These are phyloP conservation scores for Rhodotorula diobovata DNA, from an alignment of 768 basidiomycete genomes.

Conservation along the genomic window DNA sequence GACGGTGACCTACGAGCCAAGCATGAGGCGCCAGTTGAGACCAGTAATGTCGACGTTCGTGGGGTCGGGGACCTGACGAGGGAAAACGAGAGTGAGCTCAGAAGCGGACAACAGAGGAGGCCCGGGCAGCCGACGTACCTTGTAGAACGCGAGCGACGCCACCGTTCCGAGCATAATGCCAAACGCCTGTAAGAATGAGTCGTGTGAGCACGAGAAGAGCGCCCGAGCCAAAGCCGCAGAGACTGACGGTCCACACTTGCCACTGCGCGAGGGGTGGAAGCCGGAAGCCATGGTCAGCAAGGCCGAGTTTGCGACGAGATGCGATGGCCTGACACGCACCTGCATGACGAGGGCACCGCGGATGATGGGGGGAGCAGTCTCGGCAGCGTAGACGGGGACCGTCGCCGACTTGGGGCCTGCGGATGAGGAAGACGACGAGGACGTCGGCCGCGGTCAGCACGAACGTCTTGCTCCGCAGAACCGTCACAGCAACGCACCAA, in stretches of 20 bases:
- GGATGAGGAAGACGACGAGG: not conserved
- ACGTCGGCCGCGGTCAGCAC: not conserved
- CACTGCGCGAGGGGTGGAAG: conserved; percentile 49
- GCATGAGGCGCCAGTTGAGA: conserved; percentile 33
- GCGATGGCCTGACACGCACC: not conserved
- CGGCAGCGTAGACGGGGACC: conserved; percentile 6
- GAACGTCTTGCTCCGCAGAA: too few species aligned
- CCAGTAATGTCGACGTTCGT: conserved; percentile 41
- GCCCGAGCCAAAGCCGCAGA: conserved; percentile 32
- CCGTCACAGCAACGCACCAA: not conserved
- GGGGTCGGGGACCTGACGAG: not conserved
- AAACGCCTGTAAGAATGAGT: not conserved
- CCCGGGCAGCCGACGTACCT: not conserved
- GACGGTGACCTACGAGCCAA: conserved; percentile 11
- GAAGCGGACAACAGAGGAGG: too few species aligned
- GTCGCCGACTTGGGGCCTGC: not conserved
- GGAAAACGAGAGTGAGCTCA: not conserved
- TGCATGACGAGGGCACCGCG: conserved; percentile 77
- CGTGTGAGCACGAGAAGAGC: conserved; percentile 45
- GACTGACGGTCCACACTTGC: conserved; percentile 48
- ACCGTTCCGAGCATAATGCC: not conserved
- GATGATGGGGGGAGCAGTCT: conserved; percentile 60
- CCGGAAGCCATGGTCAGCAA: too few species aligned
- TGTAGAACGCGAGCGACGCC: conserved; percentile 13
- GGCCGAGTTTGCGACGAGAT: not conserved